Percentiles rank a stretch among this genome's conserved stretches.
Evolutionary conservation across 148 eudicot species (phyloP).

Genomic region (Silene latifolia): DNA sequence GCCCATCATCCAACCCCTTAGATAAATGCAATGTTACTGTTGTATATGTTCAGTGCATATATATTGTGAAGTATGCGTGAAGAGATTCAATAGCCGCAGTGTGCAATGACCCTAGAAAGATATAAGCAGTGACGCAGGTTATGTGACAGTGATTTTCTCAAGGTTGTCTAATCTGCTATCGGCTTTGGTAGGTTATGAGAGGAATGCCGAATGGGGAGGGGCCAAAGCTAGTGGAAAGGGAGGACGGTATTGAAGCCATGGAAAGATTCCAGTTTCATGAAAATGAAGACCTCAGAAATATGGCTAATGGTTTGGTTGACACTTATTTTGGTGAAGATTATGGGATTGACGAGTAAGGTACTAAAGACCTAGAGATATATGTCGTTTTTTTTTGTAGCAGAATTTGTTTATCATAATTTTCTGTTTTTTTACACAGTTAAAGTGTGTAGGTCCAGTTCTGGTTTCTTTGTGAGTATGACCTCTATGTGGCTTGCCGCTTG

Average conservation of each 20-base stretch:
- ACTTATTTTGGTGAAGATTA: conserved; percentile 90
- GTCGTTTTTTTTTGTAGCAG: background rate
- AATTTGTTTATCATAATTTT: background rate
- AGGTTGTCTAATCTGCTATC: background rate
- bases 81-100: background rate
- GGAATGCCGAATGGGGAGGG: conserved; percentile 94
- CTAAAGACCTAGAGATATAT: background rate
- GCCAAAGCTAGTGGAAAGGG: conserved; percentile 84
- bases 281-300: conserved; percentile 79
- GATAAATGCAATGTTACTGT: too few relatives aligned
- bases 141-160: background rate
- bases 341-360: conserved; percentile 61
- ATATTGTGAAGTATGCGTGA: background rate
- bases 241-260: conserved; percentile 97
- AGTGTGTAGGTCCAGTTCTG: background rate
- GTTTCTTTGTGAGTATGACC: background rate
- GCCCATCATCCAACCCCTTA: too few relatives aligned
- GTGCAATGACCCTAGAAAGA: background rate
- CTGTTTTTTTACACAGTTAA: background rate
- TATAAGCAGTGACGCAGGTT: background rate
- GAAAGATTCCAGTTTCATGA: conserved; percentile 93
- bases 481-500: too few relatives aligned
- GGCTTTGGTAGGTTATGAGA: conserved; percentile 68
- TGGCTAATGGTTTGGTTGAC: conserved; percentile 88
- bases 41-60: background rate